Evolutionary conservation across 2,329 filamentous ascomycete species (phyloP).

Genomic region (Claviceps sp.): DNA sequence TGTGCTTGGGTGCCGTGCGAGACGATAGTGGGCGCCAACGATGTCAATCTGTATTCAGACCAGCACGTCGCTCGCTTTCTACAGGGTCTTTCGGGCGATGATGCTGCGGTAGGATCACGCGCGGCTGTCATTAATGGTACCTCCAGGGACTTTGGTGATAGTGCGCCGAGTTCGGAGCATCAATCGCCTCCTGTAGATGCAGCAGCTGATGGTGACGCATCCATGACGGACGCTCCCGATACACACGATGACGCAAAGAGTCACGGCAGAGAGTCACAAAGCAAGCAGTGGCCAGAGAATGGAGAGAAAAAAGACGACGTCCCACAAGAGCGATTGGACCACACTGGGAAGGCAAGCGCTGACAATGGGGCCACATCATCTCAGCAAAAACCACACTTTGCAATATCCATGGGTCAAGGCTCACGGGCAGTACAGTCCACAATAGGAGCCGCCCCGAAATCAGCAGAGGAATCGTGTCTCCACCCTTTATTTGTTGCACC

Average conservation of each 20-base stretch:
- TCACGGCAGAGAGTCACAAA: not conserved
- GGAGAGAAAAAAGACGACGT: not conserved
- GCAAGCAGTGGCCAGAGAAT: not conserved
- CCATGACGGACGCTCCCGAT: conserved; percentile 9
- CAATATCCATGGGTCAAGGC: conserved; percentile 17
- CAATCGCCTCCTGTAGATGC: not conserved
- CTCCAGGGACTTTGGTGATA: not conserved
- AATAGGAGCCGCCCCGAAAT: conserved; percentile 7
- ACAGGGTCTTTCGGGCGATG: conserved; percentile 15
- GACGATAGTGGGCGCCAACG: conserved; percentile 41
- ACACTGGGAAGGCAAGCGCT: not conserved
- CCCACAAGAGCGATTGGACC: not conserved
- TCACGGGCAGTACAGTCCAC: not conserved
- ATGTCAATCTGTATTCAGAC: conserved; percentile 41
- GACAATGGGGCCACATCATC: conserved; percentile 7
- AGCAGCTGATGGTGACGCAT: conserved; percentile 9
- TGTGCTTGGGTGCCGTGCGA: conserved; percentile 52
- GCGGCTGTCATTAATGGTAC: conserved; percentile 13
- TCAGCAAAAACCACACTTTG: conserved; percentile 8
- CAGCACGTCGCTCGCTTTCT: conserved; percentile 27
- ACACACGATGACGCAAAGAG: conserved; percentile 1
- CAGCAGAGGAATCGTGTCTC: conserved; percentile 37
- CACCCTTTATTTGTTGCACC: conserved; percentile 66
- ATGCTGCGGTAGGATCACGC: conserved; percentile 4
- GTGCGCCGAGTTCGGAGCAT: not conserved